A percentile compares a stretch with the other conserved stretches of the same genome.
phyloP scores from a whole-genome alignment of 2,329 filamentous ascomycete species.

The Aspergillus pseudoglaucus region DNA sequence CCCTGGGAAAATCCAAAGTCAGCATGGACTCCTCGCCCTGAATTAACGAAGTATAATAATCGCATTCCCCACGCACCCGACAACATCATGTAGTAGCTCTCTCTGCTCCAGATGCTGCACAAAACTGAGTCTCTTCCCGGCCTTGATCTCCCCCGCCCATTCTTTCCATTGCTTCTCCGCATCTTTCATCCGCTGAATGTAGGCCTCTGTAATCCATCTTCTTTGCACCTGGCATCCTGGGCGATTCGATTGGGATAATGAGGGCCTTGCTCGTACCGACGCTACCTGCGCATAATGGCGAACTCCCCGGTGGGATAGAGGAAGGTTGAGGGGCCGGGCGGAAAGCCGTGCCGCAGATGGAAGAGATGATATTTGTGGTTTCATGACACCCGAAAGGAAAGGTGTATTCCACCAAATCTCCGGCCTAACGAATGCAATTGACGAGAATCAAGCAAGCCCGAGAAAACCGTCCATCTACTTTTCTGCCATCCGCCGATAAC shows the following conservation, averaged over 20 bases:
- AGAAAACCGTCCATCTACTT: not conserved
- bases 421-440: no score
- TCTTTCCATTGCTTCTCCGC: conserved; percentile 35
- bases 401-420: no score
- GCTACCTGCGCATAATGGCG: conserved; percentile 20
- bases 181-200: conserved; percentile 32
- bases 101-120: conserved; percentile 40
- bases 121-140: conserved; percentile 39
- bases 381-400: conserved; percentile 17
- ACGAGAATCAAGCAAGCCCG: conserved; percentile 1
- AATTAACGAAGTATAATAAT: not conserved
- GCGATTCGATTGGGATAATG: conserved; percentile 9
- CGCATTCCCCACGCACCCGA: conserved; percentile 31
- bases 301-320: conserved; percentile 11
- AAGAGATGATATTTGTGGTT: conserved; percentile 16
- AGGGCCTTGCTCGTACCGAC: conserved; percentile 10
- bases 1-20: conserved; percentile 19
- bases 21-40: not conserved
- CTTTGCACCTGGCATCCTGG: conserved; percentile 15
- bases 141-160: conserved; percentile 37
- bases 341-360: conserved; percentile 18
- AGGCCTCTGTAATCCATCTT: conserved; percentile 34
- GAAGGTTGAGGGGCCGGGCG: conserved; percentile 3
- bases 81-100: conserved; percentile 41
- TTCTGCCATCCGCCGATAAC: not conserved